Conservation (phyloP, 2,329 filamentous ascomycete species). For the Dactylellina drechsleri region DNA sequence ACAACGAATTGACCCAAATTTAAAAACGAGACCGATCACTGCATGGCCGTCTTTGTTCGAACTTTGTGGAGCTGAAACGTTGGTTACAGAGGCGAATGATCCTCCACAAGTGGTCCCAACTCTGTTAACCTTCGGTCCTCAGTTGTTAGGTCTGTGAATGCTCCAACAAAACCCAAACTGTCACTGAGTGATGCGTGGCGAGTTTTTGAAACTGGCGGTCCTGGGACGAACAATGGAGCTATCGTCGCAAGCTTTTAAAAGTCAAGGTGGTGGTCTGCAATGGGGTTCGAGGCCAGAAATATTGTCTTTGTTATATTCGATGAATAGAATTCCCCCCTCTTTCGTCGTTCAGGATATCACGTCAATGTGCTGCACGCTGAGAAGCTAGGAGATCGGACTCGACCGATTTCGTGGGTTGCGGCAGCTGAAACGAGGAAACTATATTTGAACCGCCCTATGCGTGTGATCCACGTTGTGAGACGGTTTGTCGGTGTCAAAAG, state of each 20-base stretch:
- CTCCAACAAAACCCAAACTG: slow-evolving; percentile 36
- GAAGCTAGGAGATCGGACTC: slow-evolving; percentile 12
- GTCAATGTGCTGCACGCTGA: not conserved
- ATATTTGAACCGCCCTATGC: slow-evolving; percentile 46
- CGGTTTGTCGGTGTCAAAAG: too few relatives aligned
- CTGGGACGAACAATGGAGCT: slow-evolving; percentile 29
- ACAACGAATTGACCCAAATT: slow-evolving; percentile 23
- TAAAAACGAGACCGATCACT: slow-evolving; percentile 33
- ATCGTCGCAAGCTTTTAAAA: not conserved
- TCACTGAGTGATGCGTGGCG: slow-evolving; percentile 13
- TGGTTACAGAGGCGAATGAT: slow-evolving; percentile 42
- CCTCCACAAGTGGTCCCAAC: slow-evolving; percentile 26
- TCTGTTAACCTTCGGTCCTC: slow-evolving; percentile 3
- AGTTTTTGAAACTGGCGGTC: slow-evolving; percentile 37
- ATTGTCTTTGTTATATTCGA: slow-evolving; percentile 2
- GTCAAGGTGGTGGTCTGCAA: not conserved
- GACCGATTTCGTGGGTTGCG: slow-evolving; percentile 37
- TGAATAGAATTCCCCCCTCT: slow-evolving; percentile 1
- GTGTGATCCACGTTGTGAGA: slow-evolving; percentile 30
- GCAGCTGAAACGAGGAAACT: slow-evolving; percentile 50
- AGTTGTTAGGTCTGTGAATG: not conserved
- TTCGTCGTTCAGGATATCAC: not conserved
- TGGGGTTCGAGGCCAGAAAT: not conserved
- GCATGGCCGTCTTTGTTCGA: slow-evolving; percentile 52
- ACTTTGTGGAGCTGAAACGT: slow-evolving; percentile 39